Evolutionary conservation across 495 filamentous ascomycete species (phyloP).

Genomic region (Hypoxylon subgilvum): DNA sequence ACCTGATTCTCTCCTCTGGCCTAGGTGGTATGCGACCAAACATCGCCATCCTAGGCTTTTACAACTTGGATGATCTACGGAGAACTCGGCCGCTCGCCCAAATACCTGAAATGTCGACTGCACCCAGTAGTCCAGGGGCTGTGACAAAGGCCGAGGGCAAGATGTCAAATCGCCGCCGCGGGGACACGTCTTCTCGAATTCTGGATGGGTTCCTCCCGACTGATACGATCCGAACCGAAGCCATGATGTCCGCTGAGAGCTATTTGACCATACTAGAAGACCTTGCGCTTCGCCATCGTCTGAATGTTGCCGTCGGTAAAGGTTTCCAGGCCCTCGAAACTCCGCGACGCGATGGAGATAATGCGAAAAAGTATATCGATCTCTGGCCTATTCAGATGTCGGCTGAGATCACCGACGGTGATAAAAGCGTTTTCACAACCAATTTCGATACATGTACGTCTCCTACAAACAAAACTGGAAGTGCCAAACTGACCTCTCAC

Average conservation of each 20-base stretch:
- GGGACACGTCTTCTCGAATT: conserved; percentile 54
- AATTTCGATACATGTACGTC: conserved; percentile 83
- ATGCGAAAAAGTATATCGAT: conserved; percentile 81
- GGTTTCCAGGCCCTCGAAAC: conserved; percentile 80
- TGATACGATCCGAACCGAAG: conserved; percentile 64
- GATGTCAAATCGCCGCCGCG: conserved; percentile 43
- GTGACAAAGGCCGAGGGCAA: conserved; percentile 32
- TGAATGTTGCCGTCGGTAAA: conserved; percentile 86
- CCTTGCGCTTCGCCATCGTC: conserved; percentile 73
- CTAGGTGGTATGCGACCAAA: conserved; percentile 92
- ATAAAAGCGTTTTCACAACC: conserved; percentile 76
- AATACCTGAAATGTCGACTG: conserved; percentile 42
- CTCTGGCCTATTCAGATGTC: conserved; percentile 88
- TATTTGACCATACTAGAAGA: conserved; percentile 89
- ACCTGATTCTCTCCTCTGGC: conserved; percentile 79
- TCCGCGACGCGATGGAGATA: conserved; percentile 60
- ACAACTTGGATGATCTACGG: conserved; percentile 75
- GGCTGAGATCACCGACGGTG: conserved; percentile 71
- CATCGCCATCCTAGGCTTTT: conserved; percentile 78
- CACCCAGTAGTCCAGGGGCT: conserved; percentile 15
- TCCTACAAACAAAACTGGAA: neutral
- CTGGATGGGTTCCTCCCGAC: conserved; percentile 62
- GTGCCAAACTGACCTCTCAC: neutral
- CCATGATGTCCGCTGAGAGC: conserved; percentile 66
- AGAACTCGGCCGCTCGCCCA: conserved; percentile 48